These are phyloP conservation scores for Chaetomiaceae sp. DNA, from an alignment of 2,329 filamentous ascomycete species.

Conservation along the genomic window DNA sequence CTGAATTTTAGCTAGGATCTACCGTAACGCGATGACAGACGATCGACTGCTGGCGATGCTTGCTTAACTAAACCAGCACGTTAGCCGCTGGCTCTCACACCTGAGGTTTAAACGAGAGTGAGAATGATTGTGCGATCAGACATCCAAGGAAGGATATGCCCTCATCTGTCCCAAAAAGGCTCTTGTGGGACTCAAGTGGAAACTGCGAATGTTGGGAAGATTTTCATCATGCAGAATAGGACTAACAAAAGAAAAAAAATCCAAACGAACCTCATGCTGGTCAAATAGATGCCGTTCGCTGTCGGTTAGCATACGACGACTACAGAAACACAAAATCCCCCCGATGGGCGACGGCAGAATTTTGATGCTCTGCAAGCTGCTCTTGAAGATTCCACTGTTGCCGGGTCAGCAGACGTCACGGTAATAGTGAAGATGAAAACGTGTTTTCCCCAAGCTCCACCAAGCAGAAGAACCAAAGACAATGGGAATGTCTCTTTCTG, in stretches of 20 bases:
- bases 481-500: conserved; percentile 8
- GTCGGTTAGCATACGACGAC: conserved; percentile 5
- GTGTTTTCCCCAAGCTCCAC: conserved; percentile 4
- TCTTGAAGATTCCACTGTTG: conserved; percentile 12
- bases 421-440: conserved; percentile 1
- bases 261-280: conserved; percentile 30
- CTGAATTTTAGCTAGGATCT: not conserved
- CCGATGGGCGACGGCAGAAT: not conserved
- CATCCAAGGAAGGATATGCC: conserved; percentile 69
- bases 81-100: conserved; percentile 18
- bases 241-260: conserved; percentile 7
- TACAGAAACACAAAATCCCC: not conserved
- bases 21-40: not conserved
- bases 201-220: conserved; percentile 77
- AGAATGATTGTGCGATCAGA: conserved; percentile 45
- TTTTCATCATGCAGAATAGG: conserved; percentile 59
- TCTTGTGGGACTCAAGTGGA: conserved; percentile 69
- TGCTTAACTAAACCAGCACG: conserved; percentile 12
- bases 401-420: conserved; percentile 14
- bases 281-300: not conserved
- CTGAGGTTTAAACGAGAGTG: conserved; percentile 5
- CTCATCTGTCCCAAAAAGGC: conserved; percentile 65
- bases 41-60: too few species aligned
- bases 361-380: not conserved
- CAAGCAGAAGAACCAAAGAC: conserved; percentile 1